Base-by-base conservation (phyloP, 1,284 basidiomycete species). In the Cutaneotrichosporon sp. region DNA sequence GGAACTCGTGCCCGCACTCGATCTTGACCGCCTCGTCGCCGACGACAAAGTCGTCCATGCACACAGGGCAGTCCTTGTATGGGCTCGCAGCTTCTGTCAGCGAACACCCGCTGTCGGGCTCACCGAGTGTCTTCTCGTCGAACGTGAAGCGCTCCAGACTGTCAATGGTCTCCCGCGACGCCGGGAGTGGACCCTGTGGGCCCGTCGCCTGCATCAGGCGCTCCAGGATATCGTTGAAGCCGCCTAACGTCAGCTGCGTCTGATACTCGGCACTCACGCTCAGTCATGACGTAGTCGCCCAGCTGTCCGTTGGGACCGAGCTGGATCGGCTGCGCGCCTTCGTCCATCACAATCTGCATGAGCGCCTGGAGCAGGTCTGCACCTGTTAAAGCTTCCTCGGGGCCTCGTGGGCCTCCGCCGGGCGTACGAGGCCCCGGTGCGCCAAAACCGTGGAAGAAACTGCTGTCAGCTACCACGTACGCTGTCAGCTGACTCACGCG, bases 1-100 rank as follows among this genome's bases (percentile, higher is more conserved):
- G 74, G 59, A 72, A 75, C 32, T 71, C 60, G 52, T 75, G 74
- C 64, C 57, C 59, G 65, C 74, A 75, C 6, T 68, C 68, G 32
- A 75, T 57, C 22, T 56, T 55, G 44, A 74, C 64, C 11, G 67
- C 67, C 51, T 66, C 66, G 22, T 74, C 64, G 4, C 63, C 69
- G 4, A 67, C 47, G 3, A 49, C 54, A 45, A 69, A 75, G 52
- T 74, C 71, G 24, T 72, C 71, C 47, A 71, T 66, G 55, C 74
- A 75, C 4, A 75, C 66, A 0, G 74, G 66, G 47, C 72, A 74
- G 43, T 74, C 70, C 44, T 72, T 71, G 58, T 65, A 69, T 26
- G 57, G 58, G 51, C 68, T 69, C 34, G 60, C 51, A 29, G 62
- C 67, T 72, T 49, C 43, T 48, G 42, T 46, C 10, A 49, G 34